Evolutionary conservation across 371 early-diverging fungal species (phyloP).

Genomic region (Mucor plumbeus): DNA sequence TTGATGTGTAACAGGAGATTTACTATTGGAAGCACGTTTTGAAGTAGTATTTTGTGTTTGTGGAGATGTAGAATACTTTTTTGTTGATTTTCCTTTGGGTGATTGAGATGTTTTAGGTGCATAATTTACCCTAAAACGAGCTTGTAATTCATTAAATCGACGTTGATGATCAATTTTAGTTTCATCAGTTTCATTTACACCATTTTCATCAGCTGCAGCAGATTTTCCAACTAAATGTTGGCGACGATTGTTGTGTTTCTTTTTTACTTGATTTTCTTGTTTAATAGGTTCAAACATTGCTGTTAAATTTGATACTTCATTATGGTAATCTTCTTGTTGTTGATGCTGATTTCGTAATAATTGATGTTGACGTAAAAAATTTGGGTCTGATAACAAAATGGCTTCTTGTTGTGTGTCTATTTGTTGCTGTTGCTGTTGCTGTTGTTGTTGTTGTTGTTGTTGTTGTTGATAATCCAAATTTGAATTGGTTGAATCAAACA

Average conservation of each 20-base stretch:
- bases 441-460: neutral
- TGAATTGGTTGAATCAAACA: neutral
- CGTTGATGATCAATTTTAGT: slow-evolving; percentile 27
- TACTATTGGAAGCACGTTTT: slow-evolving; percentile 1
- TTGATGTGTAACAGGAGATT: neutral
- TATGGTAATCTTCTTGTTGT: slow-evolving; percentile 10
- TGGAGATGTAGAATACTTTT: neutral
- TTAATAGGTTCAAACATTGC: slow-evolving; percentile 24
- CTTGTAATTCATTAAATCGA: slow-evolving; percentile 35
- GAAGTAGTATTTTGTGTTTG: neutral
- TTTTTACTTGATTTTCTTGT: neutral
- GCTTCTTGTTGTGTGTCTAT: slow-evolving; percentile 16
- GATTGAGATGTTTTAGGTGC: slow-evolving; percentile 24
- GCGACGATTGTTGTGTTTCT: slow-evolving; percentile 2
- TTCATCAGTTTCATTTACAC: neutral
- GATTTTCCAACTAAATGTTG: slow-evolving; percentile 1
- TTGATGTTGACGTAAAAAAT: slow-evolving; percentile 37
- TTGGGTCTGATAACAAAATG: slow-evolving; percentile 39
- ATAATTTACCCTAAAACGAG: slow-evolving; percentile 34
- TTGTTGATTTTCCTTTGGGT: neutral
- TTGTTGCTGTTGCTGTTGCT: neutral
- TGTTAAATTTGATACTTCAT: slow-evolving; percentile 12
- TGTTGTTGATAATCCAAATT: neutral
- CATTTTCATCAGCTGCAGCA: neutral
- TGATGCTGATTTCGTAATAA: slow-evolving; percentile 19